Evolutionary conservation across 202 grass and related monocot species (phyloP), one percentile per base, ranked within the genome.

Genomic region (Alloteropsis angusta): DNA sequence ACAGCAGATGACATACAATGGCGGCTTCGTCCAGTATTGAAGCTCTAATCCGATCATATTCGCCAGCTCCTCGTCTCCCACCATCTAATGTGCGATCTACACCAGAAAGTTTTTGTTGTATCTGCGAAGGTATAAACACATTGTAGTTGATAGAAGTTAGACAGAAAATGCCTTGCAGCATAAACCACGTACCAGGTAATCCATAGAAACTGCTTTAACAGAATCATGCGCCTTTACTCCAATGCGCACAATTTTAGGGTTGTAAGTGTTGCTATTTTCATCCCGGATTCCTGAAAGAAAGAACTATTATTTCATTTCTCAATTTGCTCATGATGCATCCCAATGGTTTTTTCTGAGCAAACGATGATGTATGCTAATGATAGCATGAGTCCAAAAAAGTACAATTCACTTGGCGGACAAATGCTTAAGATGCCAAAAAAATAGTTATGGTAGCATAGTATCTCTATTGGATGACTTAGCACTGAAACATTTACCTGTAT

Each of bases 141-240:
- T 23, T 83, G 46, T 89, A 68, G 34, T 46, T 58, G 60, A 48
- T 63, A 76, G 4, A 39, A 62, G 16, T 83, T 74, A 74, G 21
- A 79, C 6, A 69, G 53, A 85, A 79, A 80, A 81, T 84, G 30
- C 32, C 65, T 81, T 10, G 75, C 46, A 67, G 53, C 15, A 58
- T 42, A 69, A 77, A 72, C 48, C 5, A 86, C 85, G 4, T 85
- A 98, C 95, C 81, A 98, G 85, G 75, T 98, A 89, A 90, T 98
- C 91, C 91, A 94, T 94, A 15, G 91, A 98, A 60, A 98, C 95
- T 19, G 91, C 89, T 94, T 92, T 91, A 71, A 98, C 95, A 41
- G 89, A 94, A 84, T 98, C 91, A 80, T 94, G 95, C 1, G 95
- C 72, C 78, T 94, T 98, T 49, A 98, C 66, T 75, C 95, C 95